A percentile compares a stretch with the other conserved stretches of the same genome.
Evolutionary conservation across 169 alveolate species (phyloP).

Genomic region (Prorocentrum cordatum): DNA sequence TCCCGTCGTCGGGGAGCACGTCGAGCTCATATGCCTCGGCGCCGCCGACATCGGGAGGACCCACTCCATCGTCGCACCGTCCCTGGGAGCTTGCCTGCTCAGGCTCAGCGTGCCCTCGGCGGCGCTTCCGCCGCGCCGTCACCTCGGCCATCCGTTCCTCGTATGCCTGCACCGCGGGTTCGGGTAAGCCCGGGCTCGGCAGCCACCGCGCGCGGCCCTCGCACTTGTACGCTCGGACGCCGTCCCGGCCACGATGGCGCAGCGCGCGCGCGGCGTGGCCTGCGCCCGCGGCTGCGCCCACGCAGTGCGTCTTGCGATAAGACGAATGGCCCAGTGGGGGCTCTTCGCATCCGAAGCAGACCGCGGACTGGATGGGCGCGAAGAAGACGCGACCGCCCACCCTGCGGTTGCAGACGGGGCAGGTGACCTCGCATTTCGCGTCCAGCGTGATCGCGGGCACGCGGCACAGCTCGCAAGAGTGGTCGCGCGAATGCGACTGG

Average conservation of each 20-base stretch:
- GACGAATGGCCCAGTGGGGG: neutral
- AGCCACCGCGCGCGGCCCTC: neutral
- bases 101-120: neutral
- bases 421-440: neutral
- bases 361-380: neutral
- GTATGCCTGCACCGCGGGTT: neutral
- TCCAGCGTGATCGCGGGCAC: neutral
- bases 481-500: neutral
- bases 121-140: neutral
- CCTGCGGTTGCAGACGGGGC: neutral
- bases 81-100: neutral
- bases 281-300: neutral
- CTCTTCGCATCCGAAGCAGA: neutral
- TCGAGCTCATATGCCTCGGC: too few species aligned
- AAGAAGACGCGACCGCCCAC: neutral
- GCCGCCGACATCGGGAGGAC: neutral
- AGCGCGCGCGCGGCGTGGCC: neutral
- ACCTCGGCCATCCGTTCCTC: neutral
- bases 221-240: neutral
- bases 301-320: neutral
- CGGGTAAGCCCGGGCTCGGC: neutral
- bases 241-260: neutral
- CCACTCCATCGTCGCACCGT: neutral
- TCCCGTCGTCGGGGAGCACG: neutral
- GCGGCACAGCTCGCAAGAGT: neutral